Evolutionary conservation across 371 early-diverging fungal species (phyloP).

Genomic region (Rhizopus arrhizus): DNA sequence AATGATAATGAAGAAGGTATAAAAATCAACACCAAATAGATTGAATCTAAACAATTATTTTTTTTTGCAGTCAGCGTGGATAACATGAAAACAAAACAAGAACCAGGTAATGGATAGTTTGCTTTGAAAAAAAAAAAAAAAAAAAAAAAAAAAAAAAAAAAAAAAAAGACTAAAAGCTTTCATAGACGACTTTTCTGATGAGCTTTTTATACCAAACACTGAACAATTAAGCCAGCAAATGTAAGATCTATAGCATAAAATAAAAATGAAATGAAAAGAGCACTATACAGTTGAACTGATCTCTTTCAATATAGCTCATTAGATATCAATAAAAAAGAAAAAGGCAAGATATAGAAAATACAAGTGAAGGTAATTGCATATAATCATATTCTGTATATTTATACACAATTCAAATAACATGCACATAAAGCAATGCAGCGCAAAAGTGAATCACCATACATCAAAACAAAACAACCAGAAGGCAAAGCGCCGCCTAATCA

Average conservation of each 20-base stretch:
- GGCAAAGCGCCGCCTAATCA: constrained; percentile 33
- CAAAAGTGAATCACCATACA: constrained; percentile 38
- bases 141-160: too few species aligned
- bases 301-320: constrained; percentile 18
- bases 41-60: too few species aligned
- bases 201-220: constrained; percentile 21
- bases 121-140: too few species aligned
- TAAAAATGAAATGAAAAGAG: too few species aligned
- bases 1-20: constrained; percentile 3
- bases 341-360: constrained; percentile 33
- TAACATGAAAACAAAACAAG: constrained; percentile 36
- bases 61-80: too few species aligned
- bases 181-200: not conserved
- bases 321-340: constrained; percentile 32
- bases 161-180: constrained; percentile 1
- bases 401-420: not conserved
- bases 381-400: not conserved
- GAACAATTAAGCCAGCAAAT: constrained; percentile 37
- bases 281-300: too few species aligned
- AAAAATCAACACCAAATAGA: not conserved
- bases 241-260: constrained; percentile 23
- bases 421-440: constrained; percentile 4
- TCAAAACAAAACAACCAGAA: constrained; percentile 19
- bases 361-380: constrained; percentile 11
- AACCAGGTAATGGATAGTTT: constrained; percentile 14